Conservation (phyloP, 768 basidiomycete genomes). For the Agaricus bisporus region DNA sequence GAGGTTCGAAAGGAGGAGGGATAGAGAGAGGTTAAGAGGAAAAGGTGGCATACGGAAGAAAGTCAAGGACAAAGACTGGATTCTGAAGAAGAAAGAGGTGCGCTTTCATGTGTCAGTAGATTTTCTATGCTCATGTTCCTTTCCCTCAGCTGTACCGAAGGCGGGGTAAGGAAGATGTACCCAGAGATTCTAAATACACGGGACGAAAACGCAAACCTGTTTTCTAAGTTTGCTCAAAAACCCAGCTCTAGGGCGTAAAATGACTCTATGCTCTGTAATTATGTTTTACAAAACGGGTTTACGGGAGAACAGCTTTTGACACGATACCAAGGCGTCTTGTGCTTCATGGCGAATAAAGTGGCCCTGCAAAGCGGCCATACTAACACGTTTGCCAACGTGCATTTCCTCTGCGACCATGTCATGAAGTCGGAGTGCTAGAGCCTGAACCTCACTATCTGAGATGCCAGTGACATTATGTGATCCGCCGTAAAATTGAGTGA, state of each 20-base stretch:
- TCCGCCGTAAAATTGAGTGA: slow-evolving; percentile 77
- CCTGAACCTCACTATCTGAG: slow-evolving; percentile 29
- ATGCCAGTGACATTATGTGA: slow-evolving; percentile 23
- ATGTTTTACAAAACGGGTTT: slow-evolving; percentile 17
- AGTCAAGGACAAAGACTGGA: slow-evolving; percentile 84
- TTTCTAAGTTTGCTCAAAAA: slow-evolving; percentile 46
- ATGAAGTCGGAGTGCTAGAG: slow-evolving; percentile 48
- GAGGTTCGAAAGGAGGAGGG: slow-evolving; percentile 74
- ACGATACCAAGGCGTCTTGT: slow-evolving; percentile 45
- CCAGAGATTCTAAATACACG: slow-evolving; percentile 83
- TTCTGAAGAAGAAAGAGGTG: slow-evolving; percentile 95
- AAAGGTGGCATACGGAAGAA: slow-evolving; percentile 65
- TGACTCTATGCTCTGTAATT: background rate
- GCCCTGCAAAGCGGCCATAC: slow-evolving; percentile 96
- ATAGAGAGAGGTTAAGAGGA: slow-evolving; percentile 50
- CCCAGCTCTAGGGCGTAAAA: background rate
- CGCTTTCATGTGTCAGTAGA: slow-evolving; percentile 13
- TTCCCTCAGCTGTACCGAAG: slow-evolving; percentile 64
- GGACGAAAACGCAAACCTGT: slow-evolving; percentile 79
- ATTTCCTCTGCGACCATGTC: slow-evolving; percentile 48
- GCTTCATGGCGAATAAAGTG: slow-evolving; percentile 79
- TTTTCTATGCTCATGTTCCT: background rate
- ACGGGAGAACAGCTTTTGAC: slow-evolving; percentile 37
- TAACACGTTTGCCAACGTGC: slow-evolving; percentile 53
- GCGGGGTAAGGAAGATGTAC: slow-evolving; percentile 82